Evolutionary conservation across 495 filamentous ascomycete genomes (phyloP).

Genomic region (Aspergillus indologenus): DNA sequence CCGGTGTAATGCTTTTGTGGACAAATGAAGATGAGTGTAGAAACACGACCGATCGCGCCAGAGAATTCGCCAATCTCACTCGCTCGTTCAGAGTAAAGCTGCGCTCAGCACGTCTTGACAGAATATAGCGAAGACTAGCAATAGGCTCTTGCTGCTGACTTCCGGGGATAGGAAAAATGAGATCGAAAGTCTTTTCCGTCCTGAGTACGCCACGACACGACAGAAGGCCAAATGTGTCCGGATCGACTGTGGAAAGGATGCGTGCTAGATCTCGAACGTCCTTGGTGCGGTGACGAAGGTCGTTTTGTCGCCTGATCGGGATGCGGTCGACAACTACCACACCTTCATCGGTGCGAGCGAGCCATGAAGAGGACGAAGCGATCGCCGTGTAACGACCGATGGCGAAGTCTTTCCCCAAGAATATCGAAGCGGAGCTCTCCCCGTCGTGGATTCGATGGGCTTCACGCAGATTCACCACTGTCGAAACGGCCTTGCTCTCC

Average conservation of each 20-base stretch:
- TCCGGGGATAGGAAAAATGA: slow-evolving; percentile 20
- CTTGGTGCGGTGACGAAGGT: background rate
- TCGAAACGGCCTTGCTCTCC: background rate
- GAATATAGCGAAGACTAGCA: slow-evolving; percentile 23
- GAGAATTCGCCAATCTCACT: slow-evolving; percentile 28
- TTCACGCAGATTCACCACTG: background rate
- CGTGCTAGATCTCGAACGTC: slow-evolving; percentile 35
- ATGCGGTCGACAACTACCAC: background rate
- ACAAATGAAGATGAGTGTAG: slow-evolving; percentile 42
- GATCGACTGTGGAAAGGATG: slow-evolving; percentile 33
- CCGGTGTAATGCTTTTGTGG: slow-evolving; percentile 48
- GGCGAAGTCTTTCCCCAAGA: background rate
- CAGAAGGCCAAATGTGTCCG: slow-evolving; percentile 47
- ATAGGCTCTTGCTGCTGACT: slow-evolving; percentile 8
- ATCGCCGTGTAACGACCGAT: background rate
- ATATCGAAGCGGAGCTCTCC: background rate
- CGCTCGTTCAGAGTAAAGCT: slow-evolving; percentile 20
- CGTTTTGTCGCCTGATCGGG: background rate
- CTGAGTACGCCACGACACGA: slow-evolving; percentile 37
- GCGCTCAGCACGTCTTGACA: background rate
- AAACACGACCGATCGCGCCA: slow-evolving; percentile 37
- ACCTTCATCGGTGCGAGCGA: background rate
- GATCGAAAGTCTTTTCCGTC: slow-evolving; percentile 6
- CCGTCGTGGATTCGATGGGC: background rate
- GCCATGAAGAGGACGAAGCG: background rate